phyloP scores from a whole-genome alignment of 2,329 filamentous ascomycete genomes.

The Zopfia rhizophila region DNA sequence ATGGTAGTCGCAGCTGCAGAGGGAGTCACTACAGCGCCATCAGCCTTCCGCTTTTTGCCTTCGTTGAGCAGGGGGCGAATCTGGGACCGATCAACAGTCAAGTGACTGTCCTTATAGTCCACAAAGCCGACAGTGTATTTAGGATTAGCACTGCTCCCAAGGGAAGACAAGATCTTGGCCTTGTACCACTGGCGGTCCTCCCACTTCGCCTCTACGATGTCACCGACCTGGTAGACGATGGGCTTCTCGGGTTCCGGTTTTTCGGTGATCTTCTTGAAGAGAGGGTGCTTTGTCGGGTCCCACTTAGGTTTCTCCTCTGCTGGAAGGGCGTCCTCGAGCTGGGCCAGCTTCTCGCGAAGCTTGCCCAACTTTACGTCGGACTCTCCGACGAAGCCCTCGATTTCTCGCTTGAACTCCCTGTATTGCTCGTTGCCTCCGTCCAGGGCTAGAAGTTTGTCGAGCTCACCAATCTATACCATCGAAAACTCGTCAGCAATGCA shows the following conservation, averaged over 20 bases:
- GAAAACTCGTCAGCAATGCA: slow-evolving; percentile 2
- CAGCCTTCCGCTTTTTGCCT: slow-evolving; percentile 80
- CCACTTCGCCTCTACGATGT: slow-evolving; percentile 91
- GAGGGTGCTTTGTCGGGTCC: slow-evolving; percentile 82
- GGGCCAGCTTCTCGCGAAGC: slow-evolving; percentile 72
- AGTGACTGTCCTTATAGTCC: slow-evolving; percentile 85
- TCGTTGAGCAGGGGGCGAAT: slow-evolving; percentile 43
- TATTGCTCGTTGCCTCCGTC: no score
- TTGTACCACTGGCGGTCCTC: slow-evolving; percentile 90
- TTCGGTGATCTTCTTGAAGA: slow-evolving; percentile 66
- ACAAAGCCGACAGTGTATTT: slow-evolving; percentile 97
- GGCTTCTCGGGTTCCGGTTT: slow-evolving; percentile 45
- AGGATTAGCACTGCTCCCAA: slow-evolving; percentile 87
- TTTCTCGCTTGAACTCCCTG: slow-evolving; percentile 80
- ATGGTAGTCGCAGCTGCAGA: slow-evolving; percentile 53
- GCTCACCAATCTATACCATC: not conserved
- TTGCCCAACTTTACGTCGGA: slow-evolving; percentile 79
- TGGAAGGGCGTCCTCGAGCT: slow-evolving; percentile 59
- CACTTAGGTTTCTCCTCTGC: slow-evolving; percentile 68
- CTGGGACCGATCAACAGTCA: slow-evolving; percentile 68
- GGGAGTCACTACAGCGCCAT: slow-evolving; percentile 70
- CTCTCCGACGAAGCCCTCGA: slow-evolving; percentile 82
- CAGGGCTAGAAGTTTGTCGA: no score
- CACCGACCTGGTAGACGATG: slow-evolving; percentile 83
- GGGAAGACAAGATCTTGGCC: slow-evolving; percentile 91